Evolutionary conservation across 2,329 filamentous ascomycete species (phyloP), one percentile per base, ranked within the genome.

Genomic region (Gliomastix tumulicola): DNA sequence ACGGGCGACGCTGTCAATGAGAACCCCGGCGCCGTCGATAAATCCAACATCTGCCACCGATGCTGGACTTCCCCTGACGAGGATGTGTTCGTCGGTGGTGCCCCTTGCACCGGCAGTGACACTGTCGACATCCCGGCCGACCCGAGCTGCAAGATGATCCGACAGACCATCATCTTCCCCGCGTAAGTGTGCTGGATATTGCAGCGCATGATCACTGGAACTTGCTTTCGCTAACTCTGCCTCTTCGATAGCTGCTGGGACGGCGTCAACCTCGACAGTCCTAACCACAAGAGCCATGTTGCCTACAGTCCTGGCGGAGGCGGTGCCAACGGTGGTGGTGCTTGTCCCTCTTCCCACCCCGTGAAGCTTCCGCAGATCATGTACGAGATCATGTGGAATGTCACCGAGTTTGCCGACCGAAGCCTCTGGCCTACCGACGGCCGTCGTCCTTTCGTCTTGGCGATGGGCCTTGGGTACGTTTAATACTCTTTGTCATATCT

Each of bases 301-400:
- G 83, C 43, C 40, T 27, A 6, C 8, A 54, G 51, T 36, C 51
- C 51, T 2, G 48, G 41, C n/a, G 46, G 45, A 20, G 51, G 47
- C 17, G 44, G 49, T 30, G 48, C 47, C 43, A 50, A 50, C 49
- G 54, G 45, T 37, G 44, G 38, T 13, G 50, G 48, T 25, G 45
- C 50, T 10, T 68, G 64, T 42, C 64, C 65, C 1, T 32, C 49
- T 19, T 56, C 50, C 7, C 62, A 71, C 48, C 67, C 67, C 6
- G 71, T 69, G n/a, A 81, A 84, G 39, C 58, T 92, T 18, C 78
- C 84, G 3, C 82, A 82, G 42, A 69, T 95, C 34, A 82, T 94
- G 59, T 95, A 74, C 56, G 88, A 96, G 65, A 87, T 83, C 22
- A 94, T 94, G 56, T 94, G 80, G 76, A 66, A 82, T 53, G 92